Conservation (phyloP, 129 eudicot genomes). For the Silybum marianum region DNA sequence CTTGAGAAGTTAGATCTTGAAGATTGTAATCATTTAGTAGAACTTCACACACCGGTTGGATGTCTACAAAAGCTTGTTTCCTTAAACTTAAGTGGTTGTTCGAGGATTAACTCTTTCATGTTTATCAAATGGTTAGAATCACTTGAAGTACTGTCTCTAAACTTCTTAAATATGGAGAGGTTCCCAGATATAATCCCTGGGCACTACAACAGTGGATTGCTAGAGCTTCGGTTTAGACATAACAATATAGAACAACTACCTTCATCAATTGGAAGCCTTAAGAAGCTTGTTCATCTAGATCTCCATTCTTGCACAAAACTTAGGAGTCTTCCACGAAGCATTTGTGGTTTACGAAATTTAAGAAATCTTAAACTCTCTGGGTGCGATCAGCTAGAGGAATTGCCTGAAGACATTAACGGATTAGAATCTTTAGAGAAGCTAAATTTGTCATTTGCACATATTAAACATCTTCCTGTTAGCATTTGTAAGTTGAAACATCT, state of each 20-base stretch:
- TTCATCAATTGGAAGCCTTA: not conserved
- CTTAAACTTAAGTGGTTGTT: too few relatives aligned
- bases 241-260: conserved; percentile 7
- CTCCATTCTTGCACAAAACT: conserved; percentile 6
- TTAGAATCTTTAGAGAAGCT: too few relatives aligned
- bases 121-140: too few relatives aligned
- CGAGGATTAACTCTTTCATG: too few relatives aligned
- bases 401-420: not conserved
- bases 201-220: not conserved
- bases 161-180: too few relatives aligned
- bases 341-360: not conserved
- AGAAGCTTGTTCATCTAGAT: not conserved
- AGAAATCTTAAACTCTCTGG: not conserved
- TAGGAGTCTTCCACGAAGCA: not conserved
- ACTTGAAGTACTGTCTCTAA: too few relatives aligned
- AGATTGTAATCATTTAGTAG: not conserved
- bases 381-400: not conserved
- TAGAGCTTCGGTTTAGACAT: not conserved
- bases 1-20: conserved; percentile 13
- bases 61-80: not conserved
- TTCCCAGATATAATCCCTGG: not conserved
- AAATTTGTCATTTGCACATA: too few relatives aligned
- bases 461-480: too few relatives aligned
- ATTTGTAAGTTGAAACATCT: too few relatives aligned
- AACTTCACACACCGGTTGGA: not conserved